Conservation (phyloP, 2,329 filamentous ascomycete species). For the Dothideomycetes sp. region DNA sequence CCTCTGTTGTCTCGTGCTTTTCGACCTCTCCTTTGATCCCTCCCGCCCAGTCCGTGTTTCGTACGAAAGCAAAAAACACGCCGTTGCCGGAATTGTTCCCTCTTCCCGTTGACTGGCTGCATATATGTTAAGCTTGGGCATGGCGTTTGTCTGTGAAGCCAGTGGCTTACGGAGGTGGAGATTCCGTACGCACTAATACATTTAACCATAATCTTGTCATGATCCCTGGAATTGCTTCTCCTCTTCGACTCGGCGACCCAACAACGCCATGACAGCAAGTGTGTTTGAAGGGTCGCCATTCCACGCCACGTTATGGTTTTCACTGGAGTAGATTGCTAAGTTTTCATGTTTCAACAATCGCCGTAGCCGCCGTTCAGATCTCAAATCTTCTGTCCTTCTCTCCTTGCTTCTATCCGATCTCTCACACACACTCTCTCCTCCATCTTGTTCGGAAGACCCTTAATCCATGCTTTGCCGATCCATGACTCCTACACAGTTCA, state of each 20-base stretch:
- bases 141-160: constrained; percentile 11
- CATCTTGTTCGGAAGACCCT: not conserved
- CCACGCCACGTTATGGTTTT: no score
- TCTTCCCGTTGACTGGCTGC: constrained; percentile 9
- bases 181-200: constrained; percentile 7
- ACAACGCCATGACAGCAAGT: constrained; percentile 9
- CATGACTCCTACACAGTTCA: constrained; percentile 11
- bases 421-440: not conserved
- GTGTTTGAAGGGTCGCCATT: not conserved
- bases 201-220: constrained; percentile 11
- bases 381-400: no score
- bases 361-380: constrained; percentile 11
- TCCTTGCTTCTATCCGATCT: no score
- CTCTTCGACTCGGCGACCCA: constrained; percentile 6
- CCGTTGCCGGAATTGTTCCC: constrained; percentile 2
- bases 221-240: constrained; percentile 1
- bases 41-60: constrained; percentile 1
- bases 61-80: constrained; percentile 11
- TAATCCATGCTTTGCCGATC: constrained; percentile 5
- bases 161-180: constrained; percentile 12
- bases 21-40: no score
- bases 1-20: no score
- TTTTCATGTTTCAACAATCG: constrained; percentile 8
- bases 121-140: constrained; percentile 5
- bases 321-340: no score